A percentile compares a stretch with the other conserved stretches of the same genome.
Evolutionary conservation across 192 early-diverging fungal genomes (phyloP).

Genomic region (Dimargaris cristalligena): DNA sequence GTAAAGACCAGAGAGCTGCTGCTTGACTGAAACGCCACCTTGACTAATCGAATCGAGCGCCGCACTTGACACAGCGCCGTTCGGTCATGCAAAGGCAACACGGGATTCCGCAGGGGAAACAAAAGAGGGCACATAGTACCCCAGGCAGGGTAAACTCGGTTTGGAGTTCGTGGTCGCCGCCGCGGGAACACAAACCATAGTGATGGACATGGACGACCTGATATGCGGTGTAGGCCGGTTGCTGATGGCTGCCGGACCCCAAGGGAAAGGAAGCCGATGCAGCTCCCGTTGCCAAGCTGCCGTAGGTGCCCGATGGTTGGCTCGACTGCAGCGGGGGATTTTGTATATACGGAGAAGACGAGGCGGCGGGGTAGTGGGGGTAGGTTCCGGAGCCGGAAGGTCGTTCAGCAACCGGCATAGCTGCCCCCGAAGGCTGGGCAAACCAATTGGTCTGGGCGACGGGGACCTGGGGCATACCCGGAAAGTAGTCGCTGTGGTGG

Average conservation of each 20-base stretch:
- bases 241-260: no score
- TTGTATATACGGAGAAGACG: not conserved
- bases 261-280: no score
- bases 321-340: not conserved
- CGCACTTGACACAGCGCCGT: constrained; percentile 3
- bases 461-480: not conserved
- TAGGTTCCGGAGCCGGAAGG: not conserved
- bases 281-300: not conserved
- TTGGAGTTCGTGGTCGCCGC: not conserved
- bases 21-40: no score
- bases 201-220: not conserved
- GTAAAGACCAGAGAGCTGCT: no score
- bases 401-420: not conserved
- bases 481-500: not conserved
- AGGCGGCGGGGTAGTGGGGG: no score
- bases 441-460: not conserved
- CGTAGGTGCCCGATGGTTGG: not conserved
- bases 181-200: constrained; percentile 2
- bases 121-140: not conserved
- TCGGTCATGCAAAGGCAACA: constrained; percentile 1
- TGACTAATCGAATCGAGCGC: not conserved
- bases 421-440: not conserved
- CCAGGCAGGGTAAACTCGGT: constrained; percentile 6
- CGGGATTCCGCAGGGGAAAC: not conserved
- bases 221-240: no score